Conservation (phyloP, 176 grass and related monocot genomes). For the Oryza glumipatula region DNA sequence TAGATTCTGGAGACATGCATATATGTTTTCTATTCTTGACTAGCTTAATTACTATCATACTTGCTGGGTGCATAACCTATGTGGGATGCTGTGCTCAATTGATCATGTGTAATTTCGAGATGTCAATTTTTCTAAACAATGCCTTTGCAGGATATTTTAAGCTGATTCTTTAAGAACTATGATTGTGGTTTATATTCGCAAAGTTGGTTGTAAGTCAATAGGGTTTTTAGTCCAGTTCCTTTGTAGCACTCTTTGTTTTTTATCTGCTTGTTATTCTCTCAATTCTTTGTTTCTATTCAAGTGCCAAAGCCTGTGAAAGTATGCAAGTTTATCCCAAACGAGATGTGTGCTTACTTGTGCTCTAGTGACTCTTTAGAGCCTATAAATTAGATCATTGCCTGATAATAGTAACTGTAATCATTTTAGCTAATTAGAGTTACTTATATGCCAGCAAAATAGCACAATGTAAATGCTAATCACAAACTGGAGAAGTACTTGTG, state of each 20-base stretch:
- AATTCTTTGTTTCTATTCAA: background rate
- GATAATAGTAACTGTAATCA: background rate
- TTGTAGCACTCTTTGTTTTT: background rate
- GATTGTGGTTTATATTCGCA: background rate
- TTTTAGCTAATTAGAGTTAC: background rate
- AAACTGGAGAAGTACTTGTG: background rate
- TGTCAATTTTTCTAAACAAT: background rate
- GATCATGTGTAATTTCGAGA: slow-evolving; percentile 7
- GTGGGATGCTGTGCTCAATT: background rate
- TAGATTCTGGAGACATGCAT: slow-evolving; percentile 14
- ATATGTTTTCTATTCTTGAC: slow-evolving; percentile 18
- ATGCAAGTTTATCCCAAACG: background rate
- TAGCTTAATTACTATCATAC: background rate
- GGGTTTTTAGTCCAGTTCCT: slow-evolving; percentile 1
- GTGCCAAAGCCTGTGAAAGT: background rate
- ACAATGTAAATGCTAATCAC: background rate
- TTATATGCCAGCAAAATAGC: background rate
- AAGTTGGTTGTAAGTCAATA: background rate
- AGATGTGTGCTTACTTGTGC: too few relatives aligned
- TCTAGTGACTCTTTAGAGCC: background rate
- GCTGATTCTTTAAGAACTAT: background rate
- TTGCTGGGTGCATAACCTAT: background rate
- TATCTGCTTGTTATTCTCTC: background rate
- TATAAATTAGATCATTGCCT: background rate
- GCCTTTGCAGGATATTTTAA: background rate